Base-by-base conservation (phyloP, 2,329 filamentous ascomycete species). In the Fusarium haematococcum region DNA sequence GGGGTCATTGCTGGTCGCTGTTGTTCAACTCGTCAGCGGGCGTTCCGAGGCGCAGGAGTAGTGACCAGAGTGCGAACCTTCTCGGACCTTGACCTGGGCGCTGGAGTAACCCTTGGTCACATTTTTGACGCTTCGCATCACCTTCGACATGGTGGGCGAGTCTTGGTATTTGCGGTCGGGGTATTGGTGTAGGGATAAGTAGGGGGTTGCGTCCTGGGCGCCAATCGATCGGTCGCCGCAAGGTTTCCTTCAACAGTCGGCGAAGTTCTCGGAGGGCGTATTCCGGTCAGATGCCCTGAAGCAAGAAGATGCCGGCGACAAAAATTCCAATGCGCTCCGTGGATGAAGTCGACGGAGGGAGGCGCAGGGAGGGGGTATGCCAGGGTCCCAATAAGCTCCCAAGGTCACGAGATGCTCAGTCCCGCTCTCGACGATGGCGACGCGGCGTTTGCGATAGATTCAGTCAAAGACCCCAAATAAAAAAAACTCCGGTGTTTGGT, bases 71-170 rank as follows among this genome's bases (percentile, higher is more conserved):
- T 41, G 69, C 91, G 76, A 86, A 97, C 95, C 95, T 94, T 98
- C 96, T 87, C 95, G 92, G 84, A 99, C 97, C 88, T 98, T 98
- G 84, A 98, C 94, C 88, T 99, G 96, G 80, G 97, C 95, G 76
- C 90, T 92, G 39, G 96, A 98, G 83, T 99, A 99, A 79, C 97
- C 97, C 88, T 98, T 99, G 84, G 97, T 98, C 85, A 99, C 96
- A 88, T 98, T 99, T 88, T 98, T 98, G 81, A 98, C 95, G 83
- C 94, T 97, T 85, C 97, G 91, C 83, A 98, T 95, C 83, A 98
- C 95, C 86, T 97, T 97, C 69, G 96, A 98, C 97, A 99, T 99
- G 81, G 60, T 83, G 83, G 82, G 80, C 81, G 77, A 78, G 66
- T 71, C 66, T 65, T 71, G 41, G 57, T 57, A 20, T 45, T 63